Base-by-base conservation (phyloP, 2,329 filamentous ascomycete genomes). In the Penicillium nordicum region DNA sequence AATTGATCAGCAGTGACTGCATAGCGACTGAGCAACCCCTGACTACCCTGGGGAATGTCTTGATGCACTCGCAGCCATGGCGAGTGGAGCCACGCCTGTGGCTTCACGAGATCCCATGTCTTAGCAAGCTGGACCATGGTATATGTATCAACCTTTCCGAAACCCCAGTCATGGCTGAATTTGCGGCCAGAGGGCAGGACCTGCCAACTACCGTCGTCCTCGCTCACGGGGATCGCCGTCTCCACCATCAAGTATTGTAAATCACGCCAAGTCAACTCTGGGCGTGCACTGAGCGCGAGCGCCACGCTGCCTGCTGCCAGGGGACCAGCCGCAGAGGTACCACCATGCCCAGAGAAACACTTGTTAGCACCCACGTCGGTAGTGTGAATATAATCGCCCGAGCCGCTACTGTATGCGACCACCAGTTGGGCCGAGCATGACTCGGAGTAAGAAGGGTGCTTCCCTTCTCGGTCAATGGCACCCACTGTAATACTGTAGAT, bases 401-500 rank as follows among this genome's bases (percentile, higher is more conserved):
- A 86, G 55, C 94, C 94, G 74, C 92, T 97, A 70, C 92, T 97
- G 74, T 97, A 99, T 0, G 94, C 96, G 10, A 99, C 94, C 3
- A 97, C 92, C 45, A 99, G 80, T 72, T 96, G 90, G 23, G 94
- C 94, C 3, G 93, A 97, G 78, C 94, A 99, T 60, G 90, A 88
- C 74, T 99, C 94, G 0, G 93, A 97, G 74, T 99, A 99, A 73
- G 93, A 94, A 0, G 94, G 92, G 70, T 97, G 93, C n/a, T 84
- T 76, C 38, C 93, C 92, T 63, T 88, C 86, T 57, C 90, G 83
- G 72, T 97, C 92, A 60, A 99, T 88, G 34, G 93, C 93, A 37
- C 94, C 94, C 18, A 99, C 92, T 0, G 92, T 96, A 66, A 99
- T 94, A 72, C 92, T 97, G 81, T 97, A 99, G 67, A 99, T 99